Conservation (phyloP, 2,329 filamentous ascomycete genomes). For the Curvularia lunata region DNA sequence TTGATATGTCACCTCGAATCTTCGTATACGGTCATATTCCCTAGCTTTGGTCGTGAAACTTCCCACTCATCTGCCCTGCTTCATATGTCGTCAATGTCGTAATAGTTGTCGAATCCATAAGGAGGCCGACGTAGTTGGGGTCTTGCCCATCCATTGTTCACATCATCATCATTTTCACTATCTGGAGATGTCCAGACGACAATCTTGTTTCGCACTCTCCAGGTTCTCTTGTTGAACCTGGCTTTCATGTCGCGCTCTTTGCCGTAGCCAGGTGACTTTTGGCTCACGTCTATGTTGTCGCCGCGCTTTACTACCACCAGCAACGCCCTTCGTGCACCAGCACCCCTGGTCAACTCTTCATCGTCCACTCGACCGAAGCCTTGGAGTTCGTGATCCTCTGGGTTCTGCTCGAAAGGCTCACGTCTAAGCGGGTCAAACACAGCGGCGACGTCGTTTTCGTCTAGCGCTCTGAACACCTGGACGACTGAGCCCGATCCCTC, state of each 20-base stretch:
- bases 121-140: conserved; percentile 17
- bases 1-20: too few relatives aligned
- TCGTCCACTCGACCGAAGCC: conserved; percentile 19
- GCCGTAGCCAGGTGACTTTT: conserved; percentile 19
- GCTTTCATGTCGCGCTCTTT: conserved; percentile 25
- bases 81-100: conserved; percentile 23
- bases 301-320: conserved; percentile 22
- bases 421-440: conserved; percentile 14
- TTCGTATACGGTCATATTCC: too few relatives aligned
- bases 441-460: conserved; percentile 15
- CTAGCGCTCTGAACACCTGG: conserved; percentile 16
- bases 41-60: neutral
- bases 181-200: conserved; percentile 22
- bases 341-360: conserved; percentile 17
- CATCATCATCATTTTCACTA: conserved; percentile 19
- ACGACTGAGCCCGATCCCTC: conserved; percentile 17
- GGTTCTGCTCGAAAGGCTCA: conserved; percentile 15
- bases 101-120: conserved; percentile 19
- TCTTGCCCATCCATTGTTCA: conserved; percentile 23
- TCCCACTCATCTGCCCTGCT: neutral
- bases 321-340: conserved; percentile 15
- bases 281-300: conserved; percentile 9
- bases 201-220: conserved; percentile 22
- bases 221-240: conserved; percentile 20
- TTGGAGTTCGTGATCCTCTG: conserved; percentile 10